phyloP scores from a whole-genome alignment of 345 rosid genomes.

The Hibiscus trionum region DNA sequence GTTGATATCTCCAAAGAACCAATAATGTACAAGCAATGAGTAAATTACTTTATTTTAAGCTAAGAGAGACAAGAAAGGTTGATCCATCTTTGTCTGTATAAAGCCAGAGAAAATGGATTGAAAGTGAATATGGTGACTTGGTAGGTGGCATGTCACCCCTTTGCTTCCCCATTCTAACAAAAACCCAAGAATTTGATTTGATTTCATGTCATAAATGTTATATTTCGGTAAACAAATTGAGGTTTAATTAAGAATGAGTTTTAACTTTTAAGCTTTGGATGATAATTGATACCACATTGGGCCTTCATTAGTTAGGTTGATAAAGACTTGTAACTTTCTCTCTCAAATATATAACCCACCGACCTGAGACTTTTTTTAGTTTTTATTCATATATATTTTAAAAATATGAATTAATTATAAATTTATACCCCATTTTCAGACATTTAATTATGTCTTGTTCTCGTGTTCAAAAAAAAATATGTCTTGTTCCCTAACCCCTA shows the following conservation, averaged over 20 bases:
- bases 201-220: not conserved
- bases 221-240: not conserved
- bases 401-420: too few species aligned
- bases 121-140: not conserved
- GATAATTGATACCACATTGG: not conserved
- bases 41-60: not conserved
- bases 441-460: too few species aligned
- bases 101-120: not conserved
- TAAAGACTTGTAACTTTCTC: not conserved
- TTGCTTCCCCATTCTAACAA: not conserved
- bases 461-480: too few species aligned
- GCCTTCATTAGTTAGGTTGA: not conserved
- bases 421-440: too few species aligned
- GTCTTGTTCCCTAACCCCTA: too few species aligned
- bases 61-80: not conserved
- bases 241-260: not conserved
- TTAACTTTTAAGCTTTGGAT: not conserved
- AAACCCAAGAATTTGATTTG: not conserved
- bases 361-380: too few species aligned
- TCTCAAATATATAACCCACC: too few species aligned
- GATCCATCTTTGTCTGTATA: not conserved
- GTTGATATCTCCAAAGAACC: not conserved
- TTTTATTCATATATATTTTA: too few species aligned
- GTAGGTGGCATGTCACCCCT: not conserved
- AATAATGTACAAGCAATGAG: not conserved